Percentiles rank a stretch among this genome's conserved stretches.
Conservation (phyloP, 192 early-diverging fungal genomes). For the Rhizoclosmatium globosum region DNA sequence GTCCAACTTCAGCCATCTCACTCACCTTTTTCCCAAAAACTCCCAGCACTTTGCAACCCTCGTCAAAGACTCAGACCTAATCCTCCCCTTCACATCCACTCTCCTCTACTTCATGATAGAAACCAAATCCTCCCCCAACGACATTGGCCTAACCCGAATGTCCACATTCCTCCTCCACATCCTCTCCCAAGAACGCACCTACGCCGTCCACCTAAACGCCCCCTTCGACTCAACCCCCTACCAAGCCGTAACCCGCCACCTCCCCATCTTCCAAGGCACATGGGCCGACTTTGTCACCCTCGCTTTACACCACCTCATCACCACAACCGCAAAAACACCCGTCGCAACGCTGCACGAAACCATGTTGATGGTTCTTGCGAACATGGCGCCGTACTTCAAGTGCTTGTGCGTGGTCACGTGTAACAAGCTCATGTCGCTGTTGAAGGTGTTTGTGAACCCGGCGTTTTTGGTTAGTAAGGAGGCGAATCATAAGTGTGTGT, state of each 20-base stretch:
- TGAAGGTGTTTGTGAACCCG: constrained; percentile 78
- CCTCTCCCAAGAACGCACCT: constrained; percentile 72
- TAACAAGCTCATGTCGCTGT: constrained; percentile 78
- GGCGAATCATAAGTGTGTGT: constrained; percentile 75
- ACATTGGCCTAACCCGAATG: constrained; percentile 79
- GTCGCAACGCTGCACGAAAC: constrained; percentile 78
- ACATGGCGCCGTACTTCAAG: constrained; percentile 84
- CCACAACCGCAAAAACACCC: constrained; percentile 70
- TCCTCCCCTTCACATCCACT: constrained; percentile 67
- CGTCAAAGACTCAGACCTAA: constrained; percentile 66
- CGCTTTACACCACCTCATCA: constrained; percentile 77
- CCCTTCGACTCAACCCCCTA: constrained; percentile 55
- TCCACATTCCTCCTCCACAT: constrained; percentile 76
- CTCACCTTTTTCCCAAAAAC: not conserved
- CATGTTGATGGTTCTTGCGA: constrained; percentile 79
- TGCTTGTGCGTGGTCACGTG: constrained; percentile 74
- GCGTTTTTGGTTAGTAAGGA: constrained; percentile 83
- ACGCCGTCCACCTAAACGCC: constrained; percentile 71
- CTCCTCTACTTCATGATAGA: constrained; percentile 72
- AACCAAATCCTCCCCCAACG: constrained; percentile 59
- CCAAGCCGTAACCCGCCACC: constrained; percentile 32
- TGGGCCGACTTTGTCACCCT: constrained; percentile 86
- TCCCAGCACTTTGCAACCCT: constrained; percentile 69
- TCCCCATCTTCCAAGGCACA: constrained; percentile 55
- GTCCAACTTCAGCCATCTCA: not conserved